Conservation (phyloP, 1,284 basidiomycete genomes). For the Tylopilus sp. region DNA sequence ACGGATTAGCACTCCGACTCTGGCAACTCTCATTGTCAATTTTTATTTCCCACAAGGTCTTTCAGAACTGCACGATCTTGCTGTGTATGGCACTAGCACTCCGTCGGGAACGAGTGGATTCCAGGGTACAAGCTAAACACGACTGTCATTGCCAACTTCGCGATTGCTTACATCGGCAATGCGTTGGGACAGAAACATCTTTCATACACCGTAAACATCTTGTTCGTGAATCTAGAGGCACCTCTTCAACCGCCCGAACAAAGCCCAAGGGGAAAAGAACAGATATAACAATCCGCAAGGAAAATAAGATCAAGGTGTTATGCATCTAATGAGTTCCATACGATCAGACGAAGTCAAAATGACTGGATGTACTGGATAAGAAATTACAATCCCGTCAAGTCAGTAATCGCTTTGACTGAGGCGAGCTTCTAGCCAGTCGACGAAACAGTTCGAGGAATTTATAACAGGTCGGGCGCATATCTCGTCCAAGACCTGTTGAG, state of each 20-base stretch:
- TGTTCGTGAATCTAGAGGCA: too few relatives aligned
- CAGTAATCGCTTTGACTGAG: conserved; percentile 33
- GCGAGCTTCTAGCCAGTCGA: conserved; percentile 50
- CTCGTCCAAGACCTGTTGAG: conserved; percentile 50
- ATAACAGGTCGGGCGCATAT: conserved; percentile 34
- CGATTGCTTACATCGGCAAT: background rate
- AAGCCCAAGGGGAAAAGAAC: background rate
- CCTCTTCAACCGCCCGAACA: background rate
- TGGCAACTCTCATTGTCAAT: conserved; percentile 49
- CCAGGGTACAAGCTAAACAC: conserved; percentile 76
- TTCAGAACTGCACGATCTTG: conserved; percentile 68
- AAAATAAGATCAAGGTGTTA: background rate
- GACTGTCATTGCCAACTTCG: too few relatives aligned
- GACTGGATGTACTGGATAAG: background rate
- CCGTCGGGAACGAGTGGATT: conserved; percentile 66
- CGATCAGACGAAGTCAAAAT: background rate
- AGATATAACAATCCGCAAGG: background rate
- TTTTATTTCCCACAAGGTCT: conserved; percentile 77
- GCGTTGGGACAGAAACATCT: too few relatives aligned
- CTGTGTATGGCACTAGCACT: conserved; percentile 67
- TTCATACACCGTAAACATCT: too few relatives aligned
- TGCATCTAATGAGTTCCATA: background rate
- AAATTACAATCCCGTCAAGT: conserved; percentile 10
- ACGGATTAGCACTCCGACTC: conserved; percentile 53
- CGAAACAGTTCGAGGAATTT: conserved; percentile 33